Evolutionary conservation across 2,329 filamentous ascomycete genomes (phyloP).

Genomic region (Cytospora mali): DNA sequence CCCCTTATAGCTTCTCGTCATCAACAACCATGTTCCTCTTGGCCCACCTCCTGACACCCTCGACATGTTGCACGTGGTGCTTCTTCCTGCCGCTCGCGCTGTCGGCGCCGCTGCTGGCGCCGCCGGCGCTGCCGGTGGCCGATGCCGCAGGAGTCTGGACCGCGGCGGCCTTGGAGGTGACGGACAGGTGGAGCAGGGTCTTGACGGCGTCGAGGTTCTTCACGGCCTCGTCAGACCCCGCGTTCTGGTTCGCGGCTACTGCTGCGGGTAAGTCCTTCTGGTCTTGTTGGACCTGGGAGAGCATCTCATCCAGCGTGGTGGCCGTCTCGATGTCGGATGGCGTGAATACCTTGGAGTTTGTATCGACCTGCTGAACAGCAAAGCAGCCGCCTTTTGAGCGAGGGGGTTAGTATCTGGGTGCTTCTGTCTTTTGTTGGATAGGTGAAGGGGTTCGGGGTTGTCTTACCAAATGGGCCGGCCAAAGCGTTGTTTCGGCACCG

Average conservation of each 20-base stretch:
- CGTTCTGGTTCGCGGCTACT: conserved; percentile 48
- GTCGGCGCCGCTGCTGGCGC: not conserved
- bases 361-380: conserved; percentile 57
- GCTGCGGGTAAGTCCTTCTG: conserved; percentile 52
- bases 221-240: conserved; percentile 38
- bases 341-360: conserved; percentile 44
- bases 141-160: conserved; percentile 21
- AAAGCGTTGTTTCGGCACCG: conserved; percentile 61
- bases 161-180: conserved; percentile 20
- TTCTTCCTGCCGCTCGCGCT: not conserved
- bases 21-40: not conserved
- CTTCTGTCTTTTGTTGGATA: not conserved
- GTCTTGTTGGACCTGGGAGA: conserved; percentile 53
- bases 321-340: conserved; percentile 49
- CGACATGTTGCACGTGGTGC: not conserved
- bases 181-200: not conserved
- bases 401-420: not conserved
- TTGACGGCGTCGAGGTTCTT: conserved; percentile 8
- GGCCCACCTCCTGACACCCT: not conserved
- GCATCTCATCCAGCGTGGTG: conserved; percentile 48
- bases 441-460: not conserved
- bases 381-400: conserved; percentile 53
- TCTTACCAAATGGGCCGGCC: conserved; percentile 50
- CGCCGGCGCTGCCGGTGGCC: not conserved
- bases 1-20: not conserved